Evolutionary conservation across 306 rosid genomes (phyloP).

Genomic region (Chamaecrista fasciculata): DNA sequence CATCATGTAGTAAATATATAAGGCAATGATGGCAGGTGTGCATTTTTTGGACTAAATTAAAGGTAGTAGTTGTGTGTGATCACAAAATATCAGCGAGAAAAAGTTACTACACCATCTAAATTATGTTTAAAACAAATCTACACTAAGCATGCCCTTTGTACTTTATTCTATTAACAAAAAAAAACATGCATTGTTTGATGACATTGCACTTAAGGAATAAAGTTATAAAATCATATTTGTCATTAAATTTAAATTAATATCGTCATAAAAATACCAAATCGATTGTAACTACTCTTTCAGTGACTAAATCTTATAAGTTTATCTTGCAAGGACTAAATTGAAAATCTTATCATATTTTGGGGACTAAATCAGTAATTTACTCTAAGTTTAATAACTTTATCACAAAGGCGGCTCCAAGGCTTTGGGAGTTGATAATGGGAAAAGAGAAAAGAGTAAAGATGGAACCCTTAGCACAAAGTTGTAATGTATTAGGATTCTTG

Average conservation of each 20-base stretch:
- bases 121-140: background rate
- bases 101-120: background rate
- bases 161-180: background rate
- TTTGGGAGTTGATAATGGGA: background rate
- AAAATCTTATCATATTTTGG: too few species aligned
- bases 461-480: background rate
- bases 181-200: too few species aligned
- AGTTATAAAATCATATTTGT: too few species aligned
- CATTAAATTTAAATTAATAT: too few species aligned
- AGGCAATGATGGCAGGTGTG: background rate
- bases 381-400: background rate
- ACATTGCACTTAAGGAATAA: too few species aligned
- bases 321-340: too few species aligned
- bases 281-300: too few species aligned
- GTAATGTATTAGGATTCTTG: too few species aligned
- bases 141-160: background rate
- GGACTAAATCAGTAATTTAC: too few species aligned
- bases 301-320: too few species aligned
- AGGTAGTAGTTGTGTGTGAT: background rate
- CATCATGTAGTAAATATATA: constrained; percentile 16
- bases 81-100: background rate
- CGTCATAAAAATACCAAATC: too few species aligned
- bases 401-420: too few species aligned
- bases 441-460: background rate
- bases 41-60: background rate